Conservation (phyloP, 2,329 filamentous ascomycete species). For the Aspergillus felis region DNA sequence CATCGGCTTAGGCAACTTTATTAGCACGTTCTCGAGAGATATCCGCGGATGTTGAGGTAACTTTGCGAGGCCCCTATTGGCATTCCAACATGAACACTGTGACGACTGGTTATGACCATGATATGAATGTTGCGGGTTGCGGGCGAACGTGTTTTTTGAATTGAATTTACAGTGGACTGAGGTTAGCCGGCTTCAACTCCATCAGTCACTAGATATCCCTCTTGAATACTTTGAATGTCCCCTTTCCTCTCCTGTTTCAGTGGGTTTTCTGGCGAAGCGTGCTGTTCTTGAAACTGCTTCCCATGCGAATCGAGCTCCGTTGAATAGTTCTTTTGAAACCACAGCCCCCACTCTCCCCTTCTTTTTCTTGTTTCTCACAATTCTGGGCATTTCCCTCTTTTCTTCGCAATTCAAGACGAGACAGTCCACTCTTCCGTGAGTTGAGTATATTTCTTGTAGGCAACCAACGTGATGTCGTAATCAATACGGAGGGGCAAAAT, state of each 20-base stretch:
- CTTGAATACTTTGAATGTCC: background rate
- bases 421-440: background rate
- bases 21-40: background rate
- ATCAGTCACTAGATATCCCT: background rate
- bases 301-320: background rate
- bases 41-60: background rate
- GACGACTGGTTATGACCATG: background rate
- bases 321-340: background rate
- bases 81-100: background rate
- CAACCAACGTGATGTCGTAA: background rate
- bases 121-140: background rate
- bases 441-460: background rate
- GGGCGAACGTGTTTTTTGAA: background rate
- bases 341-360: background rate
- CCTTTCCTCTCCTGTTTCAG: background rate
- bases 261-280: conserved; percentile 2
- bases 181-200: background rate
- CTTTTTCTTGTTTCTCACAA: background rate
- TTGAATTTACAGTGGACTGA: background rate
- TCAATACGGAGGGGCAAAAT: background rate
- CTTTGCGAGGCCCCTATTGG: background rate
- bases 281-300: background rate
- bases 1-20: conserved; percentile 31
- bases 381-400: background rate
- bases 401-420: background rate